These are phyloP conservation scores for Kodamaea laetipori DNA, from an alignment of 805 yeast species.

Conservation along the genomic window DNA sequence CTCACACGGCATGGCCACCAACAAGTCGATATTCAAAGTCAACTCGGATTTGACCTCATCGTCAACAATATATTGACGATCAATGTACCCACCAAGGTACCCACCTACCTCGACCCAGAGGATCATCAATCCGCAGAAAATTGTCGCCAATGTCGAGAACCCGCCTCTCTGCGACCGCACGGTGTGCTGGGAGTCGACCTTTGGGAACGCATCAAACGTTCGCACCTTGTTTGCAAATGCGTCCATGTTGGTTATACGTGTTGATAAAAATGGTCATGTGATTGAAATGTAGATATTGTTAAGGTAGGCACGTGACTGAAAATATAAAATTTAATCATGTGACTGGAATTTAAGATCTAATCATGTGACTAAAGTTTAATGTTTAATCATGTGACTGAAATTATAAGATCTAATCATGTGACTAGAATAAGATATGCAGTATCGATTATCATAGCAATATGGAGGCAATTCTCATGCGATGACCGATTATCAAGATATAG, in stretches of 20 bases:
- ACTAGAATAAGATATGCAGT: too few species aligned
- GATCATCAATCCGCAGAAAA: slow-evolving; percentile 62
- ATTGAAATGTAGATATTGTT: not conserved
- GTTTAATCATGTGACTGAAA: too few species aligned
- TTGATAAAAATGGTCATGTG: not conserved
- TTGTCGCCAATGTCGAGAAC: slow-evolving; percentile 63
- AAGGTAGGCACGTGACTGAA: too few species aligned
- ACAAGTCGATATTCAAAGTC: slow-evolving; percentile 73
- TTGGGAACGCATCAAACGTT: slow-evolving; percentile 50
- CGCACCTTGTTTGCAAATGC: slow-evolving; percentile 40
- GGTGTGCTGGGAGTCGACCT: slow-evolving; percentile 54
- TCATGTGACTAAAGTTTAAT: too few species aligned
- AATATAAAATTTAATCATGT: too few species aligned
- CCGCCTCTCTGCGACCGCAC: slow-evolving; percentile 81
- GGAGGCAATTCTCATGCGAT: not conserved
- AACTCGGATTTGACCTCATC: slow-evolving; percentile 56
- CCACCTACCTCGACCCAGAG: slow-evolving; percentile 86
- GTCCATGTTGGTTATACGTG: slow-evolving; percentile 30
- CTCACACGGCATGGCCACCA: slow-evolving; percentile 83
- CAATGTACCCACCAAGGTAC: slow-evolving; percentile 77
- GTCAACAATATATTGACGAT: slow-evolving; percentile 78
- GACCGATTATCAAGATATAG: not conserved
- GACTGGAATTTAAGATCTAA: too few species aligned
- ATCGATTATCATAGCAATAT: too few species aligned
- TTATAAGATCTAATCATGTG: too few species aligned